Evolutionary conservation across 345 rosid genomes (phyloP).

Genomic region (Moricandia moricandioides): DNA sequence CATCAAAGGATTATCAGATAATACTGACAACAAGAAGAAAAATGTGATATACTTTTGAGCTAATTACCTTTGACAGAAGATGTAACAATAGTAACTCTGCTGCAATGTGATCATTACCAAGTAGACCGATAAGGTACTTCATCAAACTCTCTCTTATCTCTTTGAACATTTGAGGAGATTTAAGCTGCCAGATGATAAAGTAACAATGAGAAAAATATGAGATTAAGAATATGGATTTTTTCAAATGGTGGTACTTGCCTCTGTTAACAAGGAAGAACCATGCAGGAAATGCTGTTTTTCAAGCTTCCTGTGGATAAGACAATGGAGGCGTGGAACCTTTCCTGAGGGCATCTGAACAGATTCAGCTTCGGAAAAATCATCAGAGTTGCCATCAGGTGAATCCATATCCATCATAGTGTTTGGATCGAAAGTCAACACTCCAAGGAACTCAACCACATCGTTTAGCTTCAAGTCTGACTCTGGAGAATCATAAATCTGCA

Average conservation of each 20-base stretch:
- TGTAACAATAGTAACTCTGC: slow-evolving; percentile 72
- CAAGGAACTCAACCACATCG: slow-evolving; percentile 84
- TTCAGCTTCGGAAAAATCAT: slow-evolving; percentile 51
- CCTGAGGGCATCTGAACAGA: slow-evolving; percentile 53
- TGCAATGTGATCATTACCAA: slow-evolving; percentile 77
- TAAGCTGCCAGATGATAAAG: slow-evolving; percentile 47
- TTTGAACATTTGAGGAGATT: slow-evolving; percentile 52
- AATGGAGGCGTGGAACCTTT: slow-evolving; percentile 91
- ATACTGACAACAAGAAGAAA: not conserved
- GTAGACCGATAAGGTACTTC: slow-evolving; percentile 62
- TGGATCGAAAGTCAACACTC: slow-evolving; percentile 67
- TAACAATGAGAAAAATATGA: not conserved
- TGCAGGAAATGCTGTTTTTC: slow-evolving; percentile 55
- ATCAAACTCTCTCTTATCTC: slow-evolving; percentile 62
- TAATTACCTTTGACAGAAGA: slow-evolving; percentile 69
- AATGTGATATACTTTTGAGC: not conserved
- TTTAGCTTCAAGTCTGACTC: slow-evolving; percentile 83
- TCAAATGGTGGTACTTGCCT: slow-evolving; percentile 43
- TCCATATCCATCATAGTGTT: slow-evolving; percentile 39
- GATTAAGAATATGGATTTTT: not conserved
- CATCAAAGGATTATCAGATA: not conserved
- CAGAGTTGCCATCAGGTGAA: slow-evolving; percentile 44
- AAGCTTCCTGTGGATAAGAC: slow-evolving; percentile 79
- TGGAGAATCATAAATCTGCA: slow-evolving; percentile 76
- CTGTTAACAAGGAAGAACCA: slow-evolving; percentile 41